phyloP scores from a whole-genome alignment of 2,329 filamentous ascomycete species.

The Cryphonectria carpinicola region DNA sequence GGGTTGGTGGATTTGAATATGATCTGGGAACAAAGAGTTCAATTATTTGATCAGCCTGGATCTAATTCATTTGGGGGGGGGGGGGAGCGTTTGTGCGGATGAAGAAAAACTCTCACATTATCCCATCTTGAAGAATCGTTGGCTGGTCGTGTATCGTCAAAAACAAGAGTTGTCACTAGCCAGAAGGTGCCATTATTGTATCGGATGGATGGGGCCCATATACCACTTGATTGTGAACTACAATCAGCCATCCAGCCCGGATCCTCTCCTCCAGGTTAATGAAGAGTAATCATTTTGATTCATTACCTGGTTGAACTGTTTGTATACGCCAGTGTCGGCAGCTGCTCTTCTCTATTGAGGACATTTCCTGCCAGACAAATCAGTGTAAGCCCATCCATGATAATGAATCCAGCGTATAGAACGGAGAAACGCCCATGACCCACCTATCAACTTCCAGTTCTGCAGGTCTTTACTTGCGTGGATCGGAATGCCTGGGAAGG shows the following conservation, averaged over 20 bases:
- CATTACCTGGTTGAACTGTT: constrained; percentile 38
- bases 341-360: constrained; percentile 40
- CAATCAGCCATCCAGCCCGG: background rate
- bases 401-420: background rate
- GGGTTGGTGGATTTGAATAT: constrained; percentile 51
- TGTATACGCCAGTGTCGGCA: constrained; percentile 39
- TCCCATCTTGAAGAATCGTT: constrained; percentile 42
- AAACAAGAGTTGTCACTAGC: constrained; percentile 38
- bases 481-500: constrained; percentile 49
- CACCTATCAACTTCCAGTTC: constrained; percentile 45
- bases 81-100: too few species aligned
- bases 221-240: constrained; percentile 33
- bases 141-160: constrained; percentile 41
- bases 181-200: constrained; percentile 38
- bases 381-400: background rate
- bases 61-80: too few species aligned
- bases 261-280: background rate
- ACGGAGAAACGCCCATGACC: constrained; percentile 6
- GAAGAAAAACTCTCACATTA: constrained; percentile 34
- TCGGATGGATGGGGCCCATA: constrained; percentile 40
- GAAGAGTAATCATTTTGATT: too few species aligned
- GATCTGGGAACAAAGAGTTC: constrained; percentile 34
- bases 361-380: constrained; percentile 37
- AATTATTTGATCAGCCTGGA: background rate
- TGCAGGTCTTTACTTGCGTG: constrained; percentile 49